phyloP scores from a whole-genome alignment of 768 basidiomycete genomes.

The Collybiopsis luxurians region DNA sequence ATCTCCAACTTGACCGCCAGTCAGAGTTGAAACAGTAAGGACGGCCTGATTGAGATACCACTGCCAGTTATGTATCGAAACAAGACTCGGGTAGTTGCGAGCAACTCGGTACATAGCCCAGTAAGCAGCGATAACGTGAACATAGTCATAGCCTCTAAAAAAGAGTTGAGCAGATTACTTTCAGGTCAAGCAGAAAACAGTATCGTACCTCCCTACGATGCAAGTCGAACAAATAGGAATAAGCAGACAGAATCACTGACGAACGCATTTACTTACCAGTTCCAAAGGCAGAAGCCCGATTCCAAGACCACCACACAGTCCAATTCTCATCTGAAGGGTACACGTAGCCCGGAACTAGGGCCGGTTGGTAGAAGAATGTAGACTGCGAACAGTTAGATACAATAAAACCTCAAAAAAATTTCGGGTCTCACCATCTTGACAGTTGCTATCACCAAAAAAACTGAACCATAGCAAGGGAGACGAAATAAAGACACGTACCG shows the following conservation, averaged over 20 bases:
- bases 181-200: no score
- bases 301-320: slow-evolving; percentile 60
- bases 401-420: background rate
- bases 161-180: no score
- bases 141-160: slow-evolving; percentile 42
- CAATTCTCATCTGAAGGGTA: slow-evolving; percentile 49
- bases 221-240: no score
- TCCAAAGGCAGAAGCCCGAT: slow-evolving; percentile 43
- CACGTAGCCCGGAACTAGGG: slow-evolving; percentile 38
- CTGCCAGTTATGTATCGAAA: slow-evolving; percentile 46
- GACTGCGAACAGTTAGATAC: slow-evolving; percentile 25
- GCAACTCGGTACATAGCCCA: slow-evolving; percentile 59
- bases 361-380: slow-evolving; percentile 52
- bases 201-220: no score
- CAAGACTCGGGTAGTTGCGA: slow-evolving; percentile 51
- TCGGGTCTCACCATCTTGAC: slow-evolving; percentile 43
- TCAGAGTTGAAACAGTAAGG: slow-evolving; percentile 44
- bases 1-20: slow-evolving; percentile 42
- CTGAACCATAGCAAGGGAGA: background rate
- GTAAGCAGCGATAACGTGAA: slow-evolving; percentile 47
- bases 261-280: no score
- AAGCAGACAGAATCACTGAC: no score
- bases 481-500: slow-evolving; percentile 26
- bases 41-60: slow-evolving; percentile 60
- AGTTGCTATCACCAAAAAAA: slow-evolving; percentile 29